Base-by-base conservation (phyloP, 2,329 filamentous ascomycete species). In the Phyllosticta citrichinensis region DNA sequence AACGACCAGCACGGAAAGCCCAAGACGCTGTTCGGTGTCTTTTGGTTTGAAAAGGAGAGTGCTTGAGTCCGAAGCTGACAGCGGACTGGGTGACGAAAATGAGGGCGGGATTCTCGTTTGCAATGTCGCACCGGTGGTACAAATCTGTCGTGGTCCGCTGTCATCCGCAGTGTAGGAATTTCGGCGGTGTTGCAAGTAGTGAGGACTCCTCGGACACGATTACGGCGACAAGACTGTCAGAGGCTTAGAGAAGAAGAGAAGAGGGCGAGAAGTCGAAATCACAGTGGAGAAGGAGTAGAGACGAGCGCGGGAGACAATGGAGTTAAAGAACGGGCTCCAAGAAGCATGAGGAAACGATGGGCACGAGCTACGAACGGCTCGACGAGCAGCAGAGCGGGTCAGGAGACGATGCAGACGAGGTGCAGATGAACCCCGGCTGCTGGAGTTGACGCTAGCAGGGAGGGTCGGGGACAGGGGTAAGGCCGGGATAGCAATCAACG, bases 1-100 rank as follows among this genome's bases (percentile, higher is more conserved):
- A 61, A 61, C 59, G 27, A 20, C 59, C 25, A 55, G 54, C 58
- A 56, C 22, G 11, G 22, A 50, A 20, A 50, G 27, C 27, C 53
- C 52, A 30, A 52, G 14, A 47, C 27, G n/a, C n/a, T n/a, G 40
- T 8, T 47, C 14, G 14, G 14, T 47, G 14, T 4, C n/a, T 47
- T n/a, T n/a, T 40, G 14, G 40, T 30, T 8, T 30, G 14, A n/a
- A 47, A n/a, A 47, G n/a, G 40, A 14, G 40, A 47, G 40, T 47
- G 40, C 17, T 14, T 47, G 14, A n/a, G 4, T 47, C 40, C n/a
- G 40, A 19, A 5, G 19, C 40, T 47, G 40, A n/a, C 14, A 5
- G 40, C 14, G 14, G 14, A 14, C 5, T n/a, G 40, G 14, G 2
- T 47, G 40, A 47, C 40, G 40, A 47, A n/a, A n/a, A n/a, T 8